Conservation (phyloP, 331 rosid species). For the Rosa hybrid region DNA sequence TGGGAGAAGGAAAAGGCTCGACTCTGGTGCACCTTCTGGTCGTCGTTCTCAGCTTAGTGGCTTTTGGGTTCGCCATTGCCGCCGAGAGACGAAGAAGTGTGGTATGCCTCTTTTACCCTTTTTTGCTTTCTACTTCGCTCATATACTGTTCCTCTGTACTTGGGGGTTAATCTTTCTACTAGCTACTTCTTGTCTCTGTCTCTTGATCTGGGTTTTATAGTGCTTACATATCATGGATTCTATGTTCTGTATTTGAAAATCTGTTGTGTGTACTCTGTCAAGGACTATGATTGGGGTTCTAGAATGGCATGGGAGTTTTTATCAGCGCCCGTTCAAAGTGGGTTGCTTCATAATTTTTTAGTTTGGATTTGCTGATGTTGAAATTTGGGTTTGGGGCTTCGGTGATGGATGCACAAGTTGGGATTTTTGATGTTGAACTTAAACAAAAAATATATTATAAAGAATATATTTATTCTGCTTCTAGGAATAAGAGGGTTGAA, state of each 20-base stretch:
- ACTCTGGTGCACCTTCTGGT: slow-evolving; percentile 75
- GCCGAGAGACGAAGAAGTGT: slow-evolving; percentile 90
- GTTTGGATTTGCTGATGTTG: neutral
- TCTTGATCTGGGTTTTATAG: slow-evolving; percentile 3
- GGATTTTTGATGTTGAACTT: slow-evolving; percentile 4
- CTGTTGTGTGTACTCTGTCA: neutral
- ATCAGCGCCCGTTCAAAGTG: neutral
- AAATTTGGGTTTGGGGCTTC: neutral
- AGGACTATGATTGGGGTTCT: neutral
- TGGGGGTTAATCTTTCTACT: neutral
- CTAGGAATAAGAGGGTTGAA: neutral
- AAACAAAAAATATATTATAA: neutral
- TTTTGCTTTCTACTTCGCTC: neutral
- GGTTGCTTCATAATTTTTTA: neutral
- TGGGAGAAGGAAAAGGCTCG: slow-evolving; percentile 88
- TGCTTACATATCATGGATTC: neutral
- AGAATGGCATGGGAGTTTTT: neutral
- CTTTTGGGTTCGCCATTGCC: slow-evolving; percentile 96
- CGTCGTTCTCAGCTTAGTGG: slow-evolving; percentile 66
- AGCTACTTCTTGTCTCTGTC: too few relatives aligned
- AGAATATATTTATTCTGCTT: neutral
- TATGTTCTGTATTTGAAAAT: neutral
- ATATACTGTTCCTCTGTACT: neutral
- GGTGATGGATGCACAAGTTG: neutral
- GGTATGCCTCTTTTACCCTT: slow-evolving; percentile 29